phyloP scores from a whole-genome alignment of 2,329 filamentous ascomycete species.

The Aplosporella prunicola region DNA sequence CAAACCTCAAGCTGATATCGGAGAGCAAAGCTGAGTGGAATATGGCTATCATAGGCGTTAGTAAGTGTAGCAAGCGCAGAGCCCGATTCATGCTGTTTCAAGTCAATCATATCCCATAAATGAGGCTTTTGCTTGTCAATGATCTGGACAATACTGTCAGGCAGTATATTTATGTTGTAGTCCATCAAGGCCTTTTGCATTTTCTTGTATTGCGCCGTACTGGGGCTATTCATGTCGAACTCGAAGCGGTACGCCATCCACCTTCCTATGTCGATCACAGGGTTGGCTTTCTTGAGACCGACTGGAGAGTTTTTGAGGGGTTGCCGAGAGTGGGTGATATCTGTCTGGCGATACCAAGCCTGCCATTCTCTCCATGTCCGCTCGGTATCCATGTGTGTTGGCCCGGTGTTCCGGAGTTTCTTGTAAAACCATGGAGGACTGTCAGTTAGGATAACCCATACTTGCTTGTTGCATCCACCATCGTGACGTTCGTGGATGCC shows the following conservation, averaged over 20 bases:
- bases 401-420: conserved; percentile 20
- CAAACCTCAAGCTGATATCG: conserved; percentile 91
- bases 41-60: background rate
- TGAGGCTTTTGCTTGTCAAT: conserved; percentile 14
- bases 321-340: conserved; percentile 41
- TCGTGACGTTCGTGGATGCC: conserved; percentile 26
- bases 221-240: conserved; percentile 30
- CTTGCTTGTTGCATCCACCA: background rate
- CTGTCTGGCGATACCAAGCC: conserved; percentile 55
- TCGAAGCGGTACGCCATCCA: conserved; percentile 53
- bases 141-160: conserved; percentile 35
- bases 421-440: conserved; percentile 37
- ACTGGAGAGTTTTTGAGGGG: conserved; percentile 28
- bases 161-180: conserved; percentile 56
- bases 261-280: conserved; percentile 34
- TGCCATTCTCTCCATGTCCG: conserved; percentile 47
- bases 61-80: background rate
- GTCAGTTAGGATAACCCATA: conserved; percentile 24
- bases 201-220: conserved; percentile 28
- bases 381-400: conserved; percentile 34
- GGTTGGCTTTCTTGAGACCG: conserved; percentile 28
- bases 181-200: conserved; percentile 53
- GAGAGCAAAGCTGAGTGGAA: conserved; percentile 55
- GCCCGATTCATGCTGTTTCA: background rate
- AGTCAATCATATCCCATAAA: conserved; percentile 20